Base-by-base conservation (phyloP, 352 stramenopile genomes). In the Globisporangium recalcitrans region DNA sequence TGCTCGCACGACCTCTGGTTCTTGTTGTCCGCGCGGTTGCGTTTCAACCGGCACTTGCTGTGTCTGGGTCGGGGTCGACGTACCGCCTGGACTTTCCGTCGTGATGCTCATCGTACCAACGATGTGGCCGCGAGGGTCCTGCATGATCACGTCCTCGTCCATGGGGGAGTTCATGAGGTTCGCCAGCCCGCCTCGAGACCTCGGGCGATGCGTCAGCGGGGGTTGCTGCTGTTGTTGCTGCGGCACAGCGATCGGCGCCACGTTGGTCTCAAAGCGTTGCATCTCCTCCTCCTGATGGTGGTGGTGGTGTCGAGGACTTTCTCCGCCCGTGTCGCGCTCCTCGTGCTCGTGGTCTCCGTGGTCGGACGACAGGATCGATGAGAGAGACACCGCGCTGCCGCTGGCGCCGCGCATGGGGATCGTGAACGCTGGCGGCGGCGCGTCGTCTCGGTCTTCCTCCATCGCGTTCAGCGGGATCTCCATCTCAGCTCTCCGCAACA, bases 141-240 rank as follows among this genome's bases (percentile, higher is more conserved):
- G 54, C 62, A 70, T 63, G 29, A 63, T 56, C 21, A 63, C 67
- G 52, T 78, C 71, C n/a, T 74, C 68, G 34, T 72, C 68, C 62
- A 73, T 70, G 1, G 79, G 79, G 29, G 78, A 85, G 69, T 87
- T 88, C 73, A 89, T 89, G 68, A 88, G 73, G 36, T 69, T 80
- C 2, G 78, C 85, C 51, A 88, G 69, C 3, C 69, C 75, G 0
- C 64, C 65, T 3, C 53, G 64, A 10, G 44, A 19, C 16, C 52
- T 62, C 22, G 57, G 53, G 14, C 42, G 47, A 47, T 60, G 19
- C 27, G 61, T 10, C 3, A 57, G 54, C 26, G 48, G 66, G 16
- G 53, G 66, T 3, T 54, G 54, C 3, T 56, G 62, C 22, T 58
- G 66, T 14, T 58, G 62, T 16, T 54, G 54, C 21, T 58, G 67